Base-by-base conservation (phyloP, 2,329 filamentous ascomycete genomes). In the Dactylellina cionopaga region DNA sequence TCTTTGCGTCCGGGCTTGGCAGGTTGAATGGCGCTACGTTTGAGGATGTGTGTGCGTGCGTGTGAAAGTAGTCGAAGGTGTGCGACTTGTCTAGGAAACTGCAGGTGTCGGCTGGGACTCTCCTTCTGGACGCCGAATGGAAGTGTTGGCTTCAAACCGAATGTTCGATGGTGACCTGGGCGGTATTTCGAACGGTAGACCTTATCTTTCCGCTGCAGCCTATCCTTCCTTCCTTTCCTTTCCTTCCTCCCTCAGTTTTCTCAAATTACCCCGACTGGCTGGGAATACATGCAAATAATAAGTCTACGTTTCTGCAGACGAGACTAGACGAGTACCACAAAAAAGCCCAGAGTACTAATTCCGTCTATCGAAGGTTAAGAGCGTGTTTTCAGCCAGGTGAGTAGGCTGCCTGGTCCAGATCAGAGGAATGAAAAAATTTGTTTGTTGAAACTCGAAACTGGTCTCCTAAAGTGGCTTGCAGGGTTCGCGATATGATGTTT, bases 351-450 rank as follows among this genome's bases (percentile, higher is more conserved):
- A 37, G 22, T 51, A 17, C 44, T 31, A 31, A 44, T 43, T 52
- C 55, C 47, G 65, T 60, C 41, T 27, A 33, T 39, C 22, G 43
- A 47, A 51, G 66, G 33, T 59, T 33, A 46, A 27, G 41, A 56
- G 25, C 58, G 66, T 47, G 58, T 59, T 58, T 64, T 35, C 66
- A 52, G 39, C 59, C 66, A 71, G 58, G 59, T 64, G 59, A 71
- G 59, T 41, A 22, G 52, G 43, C 46, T 46, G 51, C 43, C 58
- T 64, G 37, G 39, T 15, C 39, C 39, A 27, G 39, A 27, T 51
- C 44, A 56, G 43, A 62, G 31, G 55, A 29, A 52, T 54, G 46
- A 39, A 60, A 15, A 22, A 27, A n/a, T 33, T 35, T 17, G 11
- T 46, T 44, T 31, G 31, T 29, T 25, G 44, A 35, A 22, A 15